These are phyloP conservation scores for Deinandra increscens DNA, from an alignment of 129 eudicot species.

Conservation along the genomic window DNA sequence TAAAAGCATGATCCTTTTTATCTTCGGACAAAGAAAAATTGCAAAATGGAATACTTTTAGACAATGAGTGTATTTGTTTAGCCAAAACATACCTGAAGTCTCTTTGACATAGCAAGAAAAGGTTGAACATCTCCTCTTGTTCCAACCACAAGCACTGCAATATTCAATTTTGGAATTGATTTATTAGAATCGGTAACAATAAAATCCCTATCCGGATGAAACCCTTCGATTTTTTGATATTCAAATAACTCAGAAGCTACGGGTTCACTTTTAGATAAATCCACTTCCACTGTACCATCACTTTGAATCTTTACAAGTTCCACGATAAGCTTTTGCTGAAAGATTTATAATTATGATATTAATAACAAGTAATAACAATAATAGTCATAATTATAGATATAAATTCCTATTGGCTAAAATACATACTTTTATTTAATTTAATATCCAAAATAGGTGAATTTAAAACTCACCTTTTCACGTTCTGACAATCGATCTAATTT, in stretches of 20 bases:
- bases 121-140: conserved; percentile 99
- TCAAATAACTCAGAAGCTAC: conserved; percentile 73
- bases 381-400: neutral
- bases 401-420: neutral
- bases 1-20: neutral
- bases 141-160: conserved; percentile 89
- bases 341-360: neutral
- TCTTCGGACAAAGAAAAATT: neutral
- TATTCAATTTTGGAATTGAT: conserved; percentile 67
- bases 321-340: conserved; percentile 69
- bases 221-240: conserved; percentile 57
- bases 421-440: neutral
- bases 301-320: conserved; percentile 71
- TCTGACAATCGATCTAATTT: conserved; percentile 76
- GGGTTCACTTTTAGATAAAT: conserved; percentile 53
- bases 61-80: neutral
- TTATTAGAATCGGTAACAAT: conserved; percentile 44
- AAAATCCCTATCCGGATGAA: conserved; percentile 43
- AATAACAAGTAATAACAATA: neutral
- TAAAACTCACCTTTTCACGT: conserved; percentile 66
- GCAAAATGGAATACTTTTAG: conserved; percentile 1
- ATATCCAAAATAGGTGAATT: conserved; percentile 6
- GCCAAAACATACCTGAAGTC: conserved; percentile 66
- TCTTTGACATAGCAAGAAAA: conserved; percentile 83
- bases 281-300: conserved; percentile 87